phyloP scores from a whole-genome alignment of 495 filamentous ascomycete species.

The Podospora conica region DNA sequence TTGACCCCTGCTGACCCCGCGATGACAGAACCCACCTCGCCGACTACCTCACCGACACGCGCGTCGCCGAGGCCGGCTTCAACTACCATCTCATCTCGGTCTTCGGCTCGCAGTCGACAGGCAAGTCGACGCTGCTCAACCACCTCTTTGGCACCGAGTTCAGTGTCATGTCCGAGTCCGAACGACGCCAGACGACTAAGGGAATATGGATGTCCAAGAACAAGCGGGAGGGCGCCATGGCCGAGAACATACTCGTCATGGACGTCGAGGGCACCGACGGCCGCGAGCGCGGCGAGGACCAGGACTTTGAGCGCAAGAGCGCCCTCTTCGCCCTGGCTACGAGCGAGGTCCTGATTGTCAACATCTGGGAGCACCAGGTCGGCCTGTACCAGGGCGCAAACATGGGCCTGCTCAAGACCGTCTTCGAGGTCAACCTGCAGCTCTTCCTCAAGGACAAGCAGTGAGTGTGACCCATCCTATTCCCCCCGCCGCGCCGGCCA shows the following conservation, averaged over 20 bases:
- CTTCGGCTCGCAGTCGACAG: constrained; percentile 96
- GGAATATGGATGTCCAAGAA: constrained; percentile 99
- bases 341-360: constrained; percentile 96
- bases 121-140: constrained; percentile 95
- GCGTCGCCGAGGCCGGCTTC: constrained; percentile 82
- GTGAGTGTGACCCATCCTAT: constrained; percentile 47
- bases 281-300: constrained; percentile 91
- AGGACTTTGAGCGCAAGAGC: constrained; percentile 97
- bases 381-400: constrained; percentile 97
- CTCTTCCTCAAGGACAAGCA: constrained; percentile 90
- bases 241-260: constrained; percentile 97
- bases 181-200: constrained; percentile 93
- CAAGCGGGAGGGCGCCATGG: constrained; percentile 67
- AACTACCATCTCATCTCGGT: constrained; percentile 99
- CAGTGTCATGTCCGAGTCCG: constrained; percentile 88
- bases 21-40: constrained; percentile 65
- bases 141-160: constrained; percentile 93
- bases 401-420: constrained; percentile 96
- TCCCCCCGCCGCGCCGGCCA: background rate
- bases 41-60: constrained; percentile 71
- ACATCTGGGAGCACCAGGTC: constrained; percentile 99
- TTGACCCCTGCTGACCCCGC: constrained; percentile 7
- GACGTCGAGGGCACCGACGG: constrained; percentile 98
- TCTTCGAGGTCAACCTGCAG: constrained; percentile 97
- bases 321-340: constrained; percentile 95